Conservation (phyloP, 2,329 filamentous ascomycete species). For the Fusarium robinianum region DNA sequence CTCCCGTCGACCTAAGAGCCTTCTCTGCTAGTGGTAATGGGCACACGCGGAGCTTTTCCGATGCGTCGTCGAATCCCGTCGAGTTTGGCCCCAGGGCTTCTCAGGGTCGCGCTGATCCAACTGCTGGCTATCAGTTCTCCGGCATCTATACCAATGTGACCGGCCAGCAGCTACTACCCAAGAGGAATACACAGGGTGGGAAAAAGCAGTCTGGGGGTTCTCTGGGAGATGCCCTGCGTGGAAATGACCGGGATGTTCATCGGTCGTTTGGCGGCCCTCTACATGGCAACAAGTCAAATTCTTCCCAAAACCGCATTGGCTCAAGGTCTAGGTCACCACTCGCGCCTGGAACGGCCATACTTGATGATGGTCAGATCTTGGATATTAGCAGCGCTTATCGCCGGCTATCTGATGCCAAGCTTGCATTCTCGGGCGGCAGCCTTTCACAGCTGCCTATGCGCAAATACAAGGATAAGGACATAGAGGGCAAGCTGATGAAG, state of each 20-base stretch:
- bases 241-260: conserved; percentile 49
- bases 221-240: conserved; percentile 60
- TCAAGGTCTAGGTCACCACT: conserved; percentile 47
- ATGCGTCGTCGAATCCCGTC: conserved; percentile 52
- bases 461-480: conserved; percentile 51
- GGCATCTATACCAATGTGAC: conserved; percentile 59
- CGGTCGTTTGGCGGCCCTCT: conserved; percentile 45
- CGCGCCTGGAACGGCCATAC: conserved; percentile 48
- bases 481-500: conserved; percentile 65
- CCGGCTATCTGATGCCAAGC: conserved; percentile 71
- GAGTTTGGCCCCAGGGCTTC: conserved; percentile 49
- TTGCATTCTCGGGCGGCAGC: conserved; percentile 65
- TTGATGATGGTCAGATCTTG: conserved; percentile 64
- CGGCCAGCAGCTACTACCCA: conserved; percentile 55
- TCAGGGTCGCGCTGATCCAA: conserved; percentile 46
- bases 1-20: conserved; percentile 30
- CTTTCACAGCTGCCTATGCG: conserved; percentile 65
- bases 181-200: conserved; percentile 54
- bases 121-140: conserved; percentile 64
- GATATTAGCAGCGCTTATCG: conserved; percentile 73
- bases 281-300: conserved; percentile 54
- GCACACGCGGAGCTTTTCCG: conserved; percentile 58
- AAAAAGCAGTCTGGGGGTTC: conserved; percentile 42
- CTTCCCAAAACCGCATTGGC: conserved; percentile 54
- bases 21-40: conserved; percentile 29